These are phyloP conservation scores for Saccharomycopsis crataegensis DNA, from an alignment of 1,139 yeast genomes.

Conservation along the genomic window DNA sequence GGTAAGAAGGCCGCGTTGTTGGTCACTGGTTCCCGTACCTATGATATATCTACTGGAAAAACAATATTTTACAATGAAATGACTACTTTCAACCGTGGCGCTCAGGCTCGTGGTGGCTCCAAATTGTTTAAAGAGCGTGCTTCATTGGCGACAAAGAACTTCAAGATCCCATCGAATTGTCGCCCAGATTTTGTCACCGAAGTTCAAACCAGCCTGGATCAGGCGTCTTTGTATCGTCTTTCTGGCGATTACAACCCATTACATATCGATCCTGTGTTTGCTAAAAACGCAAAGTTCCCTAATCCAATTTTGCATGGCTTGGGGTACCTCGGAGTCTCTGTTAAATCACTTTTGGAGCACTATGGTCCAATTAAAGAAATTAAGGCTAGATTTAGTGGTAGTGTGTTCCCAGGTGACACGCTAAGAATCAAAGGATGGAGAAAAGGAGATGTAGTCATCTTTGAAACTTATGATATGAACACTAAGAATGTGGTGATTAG, in stretches of 20 bases:
- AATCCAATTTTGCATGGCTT: conserved; percentile 90
- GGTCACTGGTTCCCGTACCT: conserved; percentile 66
- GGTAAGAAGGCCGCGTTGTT: conserved; percentile 84
- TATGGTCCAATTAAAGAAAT: conserved; percentile 80
- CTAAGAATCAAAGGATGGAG: conserved; percentile 83
- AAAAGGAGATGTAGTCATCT: conserved; percentile 55
- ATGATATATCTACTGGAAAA: conserved; percentile 65
- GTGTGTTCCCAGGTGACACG: conserved; percentile 96
- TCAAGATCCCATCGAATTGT: conserved; percentile 33
- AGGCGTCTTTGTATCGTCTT: conserved; percentile 85
- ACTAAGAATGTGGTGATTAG: conserved; percentile 69
- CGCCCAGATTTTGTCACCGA: conserved; percentile 61
- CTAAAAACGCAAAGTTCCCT: conserved; percentile 81
- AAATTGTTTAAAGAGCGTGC: conserved; percentile 41
- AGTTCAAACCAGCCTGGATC: conserved; percentile 59
- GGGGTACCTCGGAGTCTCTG: conserved; percentile 78
- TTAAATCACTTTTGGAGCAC: conserved; percentile 68
- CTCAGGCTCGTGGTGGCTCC: conserved; percentile 49
- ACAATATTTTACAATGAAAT: conserved; percentile 74
- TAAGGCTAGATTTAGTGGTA: conserved; percentile 86
- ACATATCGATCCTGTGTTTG: conserved; percentile 89
- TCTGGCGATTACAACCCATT: conserved; percentile 94
- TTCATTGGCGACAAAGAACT: conserved; percentile 42
- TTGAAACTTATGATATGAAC: conserved; percentile 79
- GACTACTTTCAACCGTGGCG: conserved; percentile 79